Percentiles rank a stretch among this genome's conserved stretches.
phyloP scores from a whole-genome alignment of 2,329 filamentous ascomycete genomes.

The Hymenoscyphus repandus region DNA sequence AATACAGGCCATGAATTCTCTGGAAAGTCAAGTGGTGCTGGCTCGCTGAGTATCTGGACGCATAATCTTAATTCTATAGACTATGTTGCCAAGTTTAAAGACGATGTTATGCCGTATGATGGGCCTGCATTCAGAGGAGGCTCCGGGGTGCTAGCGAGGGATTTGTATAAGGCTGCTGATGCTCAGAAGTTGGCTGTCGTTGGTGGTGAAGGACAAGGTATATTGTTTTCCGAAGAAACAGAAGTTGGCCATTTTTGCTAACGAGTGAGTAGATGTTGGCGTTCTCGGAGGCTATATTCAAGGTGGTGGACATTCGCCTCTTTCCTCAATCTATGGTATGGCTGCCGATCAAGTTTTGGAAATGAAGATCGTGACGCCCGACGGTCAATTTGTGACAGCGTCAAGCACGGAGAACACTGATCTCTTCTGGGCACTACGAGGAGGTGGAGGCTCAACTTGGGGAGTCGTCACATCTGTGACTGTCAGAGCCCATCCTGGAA shows the following conservation, averaged over 20 bases:
- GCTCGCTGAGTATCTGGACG: conserved; percentile 48
- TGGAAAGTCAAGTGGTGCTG: conserved; percentile 29
- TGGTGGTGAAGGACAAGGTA: conserved; percentile 40
- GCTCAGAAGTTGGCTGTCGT: conserved; percentile 44
- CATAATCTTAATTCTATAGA: conserved; percentile 39
- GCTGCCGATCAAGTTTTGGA: conserved; percentile 56
- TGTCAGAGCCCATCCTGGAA: conserved; percentile 42
- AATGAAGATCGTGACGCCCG: conserved; percentile 49
- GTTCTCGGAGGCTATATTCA: conserved; percentile 46
- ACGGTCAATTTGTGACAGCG: conserved; percentile 43
- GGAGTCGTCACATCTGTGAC: conserved; percentile 55
- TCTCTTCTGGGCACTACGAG: conserved; percentile 59
- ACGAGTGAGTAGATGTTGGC: conserved; percentile 2
- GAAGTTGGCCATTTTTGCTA: background rate
- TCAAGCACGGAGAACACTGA: conserved; percentile 49
- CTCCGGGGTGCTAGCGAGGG: conserved; percentile 42
- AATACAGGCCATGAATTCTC: conserved; percentile 20
- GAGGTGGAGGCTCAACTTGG: conserved; percentile 54
- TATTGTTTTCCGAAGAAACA: background rate
- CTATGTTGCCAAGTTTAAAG: conserved; percentile 36
- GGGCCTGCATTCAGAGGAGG: conserved; percentile 50
- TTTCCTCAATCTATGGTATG: conserved; percentile 49
- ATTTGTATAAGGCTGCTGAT: conserved; percentile 39
- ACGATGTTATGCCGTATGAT: conserved; percentile 37
- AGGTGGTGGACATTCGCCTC: conserved; percentile 54